Conservation (phyloP, 108 stramenopile genomes). For the Stephanodiscus minutulus region DNA sequence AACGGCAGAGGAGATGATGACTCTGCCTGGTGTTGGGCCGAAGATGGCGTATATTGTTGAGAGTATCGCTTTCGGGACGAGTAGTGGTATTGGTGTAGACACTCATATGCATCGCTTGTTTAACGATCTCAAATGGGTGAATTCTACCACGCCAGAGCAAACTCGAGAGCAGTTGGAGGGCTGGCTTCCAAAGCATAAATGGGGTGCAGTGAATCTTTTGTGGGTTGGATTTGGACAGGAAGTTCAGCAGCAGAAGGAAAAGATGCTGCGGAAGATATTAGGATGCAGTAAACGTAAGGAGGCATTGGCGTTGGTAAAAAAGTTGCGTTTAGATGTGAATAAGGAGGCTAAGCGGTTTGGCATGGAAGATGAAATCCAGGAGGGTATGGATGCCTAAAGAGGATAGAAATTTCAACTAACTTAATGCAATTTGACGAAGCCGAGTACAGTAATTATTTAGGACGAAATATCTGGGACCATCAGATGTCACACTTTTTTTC, state of each 20-base stretch:
- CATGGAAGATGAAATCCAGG: conserved; percentile 53
- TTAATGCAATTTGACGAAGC: too few species aligned
- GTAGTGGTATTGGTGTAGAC: conserved; percentile 90
- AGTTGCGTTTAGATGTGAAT: conserved; percentile 65
- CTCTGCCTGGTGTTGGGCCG: conserved; percentile 86
- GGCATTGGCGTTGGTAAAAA: conserved; percentile 65
- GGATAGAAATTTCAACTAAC: too few species aligned
- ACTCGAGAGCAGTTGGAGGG: conserved; percentile 83
- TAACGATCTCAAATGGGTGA: conserved; percentile 81
- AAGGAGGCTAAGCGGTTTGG: conserved; percentile 68
- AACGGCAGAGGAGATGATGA: conserved; percentile 71
- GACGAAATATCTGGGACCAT: not conserved
- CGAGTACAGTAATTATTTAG: too few species aligned
- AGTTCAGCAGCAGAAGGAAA: conserved; percentile 83
- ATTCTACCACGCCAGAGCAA: conserved; percentile 80
- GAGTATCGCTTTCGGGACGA: conserved; percentile 63
- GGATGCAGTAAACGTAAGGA: conserved; percentile 63
- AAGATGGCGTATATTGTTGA: conserved; percentile 92
- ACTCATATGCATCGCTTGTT: conserved; percentile 95
- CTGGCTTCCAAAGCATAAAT: conserved; percentile 83
- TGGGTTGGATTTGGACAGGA: conserved; percentile 96
- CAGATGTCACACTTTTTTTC: not conserved
- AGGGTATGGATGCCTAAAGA: conserved; percentile 6
- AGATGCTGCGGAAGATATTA: conserved; percentile 74
- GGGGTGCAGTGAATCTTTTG: conserved; percentile 79